A percentile compares a stretch with the other conserved stretches of the same genome.
Conservation (phyloP, 164 flowering plant species). For the Hamamelis virginiana region DNA sequence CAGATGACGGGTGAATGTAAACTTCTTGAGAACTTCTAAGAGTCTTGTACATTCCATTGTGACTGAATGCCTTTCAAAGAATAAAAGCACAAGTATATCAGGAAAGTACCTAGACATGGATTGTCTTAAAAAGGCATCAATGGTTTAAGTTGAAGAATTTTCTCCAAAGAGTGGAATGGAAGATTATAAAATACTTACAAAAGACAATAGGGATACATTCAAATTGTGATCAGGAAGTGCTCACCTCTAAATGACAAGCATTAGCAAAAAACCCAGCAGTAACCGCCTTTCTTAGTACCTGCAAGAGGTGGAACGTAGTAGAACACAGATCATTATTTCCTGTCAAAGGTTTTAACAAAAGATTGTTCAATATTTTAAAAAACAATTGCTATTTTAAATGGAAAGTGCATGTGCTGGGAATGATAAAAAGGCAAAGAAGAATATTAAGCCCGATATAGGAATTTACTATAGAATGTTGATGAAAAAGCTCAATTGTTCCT, state of each 20-base stretch:
- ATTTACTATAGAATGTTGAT: not conserved
- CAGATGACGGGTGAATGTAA: conserved; percentile 94
- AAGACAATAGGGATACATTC: not conserved
- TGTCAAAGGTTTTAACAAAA: not conserved
- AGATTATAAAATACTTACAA: not conserved
- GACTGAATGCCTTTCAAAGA: conserved; percentile 57
- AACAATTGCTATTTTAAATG: not conserved
- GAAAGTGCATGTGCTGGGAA: not conserved
- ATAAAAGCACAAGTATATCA: conserved; percentile 7
- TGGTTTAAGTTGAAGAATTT: not conserved
- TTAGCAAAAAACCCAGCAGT: conserved; percentile 96
- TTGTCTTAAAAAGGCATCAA: not conserved
- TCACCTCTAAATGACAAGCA: conserved; percentile 90
- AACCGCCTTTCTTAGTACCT: conserved; percentile 84
- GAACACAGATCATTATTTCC: not conserved
- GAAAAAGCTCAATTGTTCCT: too few relatives aligned
- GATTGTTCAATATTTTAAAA: not conserved
- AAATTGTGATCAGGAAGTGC: conserved; percentile 21
- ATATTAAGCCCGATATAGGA: not conserved
- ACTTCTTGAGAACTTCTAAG: conserved; percentile 85
- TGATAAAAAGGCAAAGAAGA: not conserved
- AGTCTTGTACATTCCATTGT: conserved; percentile 85
- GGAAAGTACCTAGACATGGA: not conserved
- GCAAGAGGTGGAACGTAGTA: conserved; percentile 18
- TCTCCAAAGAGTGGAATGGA: not conserved